Evolutionary conservation across 129 eudicot genomes (phyloP), one percentile per base, ranked within the genome.

Genomic region (Chrysanthemum makinoi): DNA sequence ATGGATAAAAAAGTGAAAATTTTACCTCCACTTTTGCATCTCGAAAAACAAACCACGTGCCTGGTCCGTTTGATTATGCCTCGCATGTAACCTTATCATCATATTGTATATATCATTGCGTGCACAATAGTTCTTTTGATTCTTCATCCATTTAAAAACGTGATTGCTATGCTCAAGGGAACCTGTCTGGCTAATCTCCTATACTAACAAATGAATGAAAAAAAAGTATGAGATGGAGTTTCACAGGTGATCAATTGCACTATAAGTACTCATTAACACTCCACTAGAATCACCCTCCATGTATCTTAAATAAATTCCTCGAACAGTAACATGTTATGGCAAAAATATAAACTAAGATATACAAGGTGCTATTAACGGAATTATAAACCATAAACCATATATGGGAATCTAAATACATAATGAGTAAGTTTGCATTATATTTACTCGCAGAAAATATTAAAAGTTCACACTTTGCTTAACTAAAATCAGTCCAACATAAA

Each of bases 41-140:
- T 95, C 99, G 58, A 95, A 90, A 75, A 95, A 95, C 77, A 95
- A 80, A 48, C 99, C 99, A 60, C 99, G 99, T 47, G 99, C 99
- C 80, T 90, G 96, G 60, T 95, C 99, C 59, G 81, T 80, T 66
- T 72, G 97, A 74, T 88, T 88, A 76, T 95, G 96, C 70, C 99
- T 86, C 18, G 86, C 99, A 82, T 90, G 87, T 72, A 90, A 74
- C 75, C 97, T 81, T 77, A 95, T 90, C 99, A 95, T 86, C 99
- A 90, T 88, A 73, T 95, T 95, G 91, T 95, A 95, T 66, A 95
- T 95, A 72, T 95, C 99, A 73, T 79, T 90, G 51, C 87, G 83
- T 68, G 99, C 97, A 80, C 94, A 81, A 78, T 95, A 95, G 49
- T 86, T 87, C 83, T 87, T 87, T 79, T 95, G 97, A 74, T 90